Conservation (phyloP, 345 rosid genomes). For the Cardiospermum halicacabum region DNA sequence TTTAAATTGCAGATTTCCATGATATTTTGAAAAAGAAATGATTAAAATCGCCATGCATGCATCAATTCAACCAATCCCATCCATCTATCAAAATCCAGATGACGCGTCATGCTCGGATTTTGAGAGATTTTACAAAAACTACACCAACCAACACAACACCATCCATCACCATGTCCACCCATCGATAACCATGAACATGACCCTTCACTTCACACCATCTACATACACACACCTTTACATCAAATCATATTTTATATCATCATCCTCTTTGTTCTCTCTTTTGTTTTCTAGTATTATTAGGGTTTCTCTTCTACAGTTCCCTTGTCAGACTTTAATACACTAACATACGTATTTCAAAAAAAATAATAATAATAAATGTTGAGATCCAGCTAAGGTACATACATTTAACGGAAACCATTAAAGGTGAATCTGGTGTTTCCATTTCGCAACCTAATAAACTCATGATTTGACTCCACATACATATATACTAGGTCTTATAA, state of each 20-base stretch:
- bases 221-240: slow-evolving; percentile 34
- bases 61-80: slow-evolving; percentile 46
- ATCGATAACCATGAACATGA: not conserved
- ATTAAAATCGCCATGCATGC: slow-evolving; percentile 31
- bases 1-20: not conserved
- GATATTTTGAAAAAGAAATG: slow-evolving; percentile 12
- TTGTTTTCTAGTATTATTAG: not conserved
- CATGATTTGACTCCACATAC: no score
- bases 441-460: no score
- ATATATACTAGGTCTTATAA: no score
- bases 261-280: not conserved
- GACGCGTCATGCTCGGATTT: slow-evolving; percentile 54
- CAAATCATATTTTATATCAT: slow-evolving; percentile 27
- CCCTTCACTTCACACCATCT: no score
- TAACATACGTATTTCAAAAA: no score
- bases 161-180: not conserved
- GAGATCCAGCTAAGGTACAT: no score
- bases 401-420: no score
- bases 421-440: no score
- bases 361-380: no score
- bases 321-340: no score
- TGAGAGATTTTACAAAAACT: slow-evolving; percentile 12
- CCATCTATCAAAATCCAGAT: slow-evolving; percentile 27
- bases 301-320: not conserved
- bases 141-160: not conserved